These are phyloP conservation scores for Alternaria sp. DNA, from an alignment of 2,329 filamentous ascomycete genomes.

Conservation along the genomic window DNA sequence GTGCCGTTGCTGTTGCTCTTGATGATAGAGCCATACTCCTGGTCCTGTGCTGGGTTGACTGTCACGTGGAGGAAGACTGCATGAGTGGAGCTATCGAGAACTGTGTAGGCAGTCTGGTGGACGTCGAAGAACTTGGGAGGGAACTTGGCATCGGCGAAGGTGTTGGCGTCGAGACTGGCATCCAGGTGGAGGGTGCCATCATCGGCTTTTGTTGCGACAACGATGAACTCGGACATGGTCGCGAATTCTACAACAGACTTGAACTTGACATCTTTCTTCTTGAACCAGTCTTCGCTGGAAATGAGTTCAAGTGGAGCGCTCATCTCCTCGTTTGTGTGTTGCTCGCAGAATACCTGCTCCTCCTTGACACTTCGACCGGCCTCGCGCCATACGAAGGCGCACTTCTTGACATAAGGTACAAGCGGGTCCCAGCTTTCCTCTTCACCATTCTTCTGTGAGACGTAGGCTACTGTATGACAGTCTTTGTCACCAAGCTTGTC, in stretches of 20 bases:
- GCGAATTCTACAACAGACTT: slow-evolving; percentile 83
- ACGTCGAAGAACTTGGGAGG: slow-evolving; percentile 82
- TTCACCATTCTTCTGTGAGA: slow-evolving; percentile 77
- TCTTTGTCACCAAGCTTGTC: slow-evolving; percentile 57
- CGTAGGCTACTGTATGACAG: slow-evolving; percentile 77
- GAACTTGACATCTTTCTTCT: slow-evolving; percentile 67
- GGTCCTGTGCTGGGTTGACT: slow-evolving; percentile 69
- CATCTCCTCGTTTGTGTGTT: slow-evolving; percentile 67
- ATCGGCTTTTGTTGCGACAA: slow-evolving; percentile 75
- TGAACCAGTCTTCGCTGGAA: slow-evolving; percentile 81
- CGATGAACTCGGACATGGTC: slow-evolving; percentile 95
- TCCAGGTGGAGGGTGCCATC: slow-evolving; percentile 76
- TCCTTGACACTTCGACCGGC: slow-evolving; percentile 62
- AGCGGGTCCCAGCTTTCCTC: slow-evolving; percentile 72
- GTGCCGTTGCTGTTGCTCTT: slow-evolving; percentile 99
- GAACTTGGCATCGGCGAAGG: slow-evolving; percentile 84
- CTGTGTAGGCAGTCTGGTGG: slow-evolving; percentile 84
- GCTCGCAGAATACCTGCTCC: slow-evolving; percentile 69
- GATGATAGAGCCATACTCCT: slow-evolving; percentile 83
- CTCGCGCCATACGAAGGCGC: slow-evolving; percentile 81
- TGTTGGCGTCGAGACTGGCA: slow-evolving; percentile 82
- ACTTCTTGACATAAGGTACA: slow-evolving; percentile 76
- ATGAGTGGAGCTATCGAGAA: slow-evolving; percentile 93
- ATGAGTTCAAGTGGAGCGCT: slow-evolving; percentile 72
- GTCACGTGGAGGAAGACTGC: slow-evolving; percentile 94